phyloP scores from a whole-genome alignment of 2,329 filamentous ascomycete species.

The Talaromyces islandicus region DNA sequence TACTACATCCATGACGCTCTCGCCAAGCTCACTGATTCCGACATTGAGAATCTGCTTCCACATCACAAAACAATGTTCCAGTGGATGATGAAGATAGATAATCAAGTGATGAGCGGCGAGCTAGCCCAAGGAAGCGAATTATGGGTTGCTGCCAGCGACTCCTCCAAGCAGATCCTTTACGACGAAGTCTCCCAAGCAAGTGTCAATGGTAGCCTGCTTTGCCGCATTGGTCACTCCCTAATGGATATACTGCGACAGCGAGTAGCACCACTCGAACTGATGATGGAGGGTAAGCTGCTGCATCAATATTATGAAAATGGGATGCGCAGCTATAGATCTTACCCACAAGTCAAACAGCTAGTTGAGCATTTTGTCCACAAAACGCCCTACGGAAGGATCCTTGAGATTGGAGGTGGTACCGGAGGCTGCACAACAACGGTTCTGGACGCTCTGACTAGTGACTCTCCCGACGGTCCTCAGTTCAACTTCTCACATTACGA shows the following conservation, averaged over 20 bases:
- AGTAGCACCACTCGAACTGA: slow-evolving; percentile 30
- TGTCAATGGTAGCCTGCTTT: neutral
- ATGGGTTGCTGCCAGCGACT: neutral
- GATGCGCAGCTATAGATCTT: neutral
- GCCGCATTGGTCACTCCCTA: slow-evolving; percentile 20
- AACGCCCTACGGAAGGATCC: slow-evolving; percentile 16
- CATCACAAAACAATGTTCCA: neutral
- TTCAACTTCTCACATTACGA: slow-evolving; percentile 12
- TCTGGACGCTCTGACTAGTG: neutral
- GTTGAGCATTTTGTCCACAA: slow-evolving; percentile 15
- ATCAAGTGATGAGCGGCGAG: neutral
- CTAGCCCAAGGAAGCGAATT: neutral
- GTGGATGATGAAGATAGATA: neutral
- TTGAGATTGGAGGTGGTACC: slow-evolving; percentile 19
- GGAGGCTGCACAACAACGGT: slow-evolving; percentile 5
- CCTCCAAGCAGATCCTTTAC: neutral
- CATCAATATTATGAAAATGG: slow-evolving; percentile 25
- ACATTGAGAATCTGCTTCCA: neutral
- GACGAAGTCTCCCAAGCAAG: neutral
- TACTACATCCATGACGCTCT: neutral
- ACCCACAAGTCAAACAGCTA: neutral
- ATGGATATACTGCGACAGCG: slow-evolving; percentile 22
- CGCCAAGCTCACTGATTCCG: neutral
- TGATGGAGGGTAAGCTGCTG: slow-evolving; percentile 30
- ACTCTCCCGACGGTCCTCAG: neutral